Evolutionary conservation across 352 stramenopile genomes (phyloP), one percentile per base, ranked within the genome.

Genomic region (Aphanomyces stellatus): DNA sequence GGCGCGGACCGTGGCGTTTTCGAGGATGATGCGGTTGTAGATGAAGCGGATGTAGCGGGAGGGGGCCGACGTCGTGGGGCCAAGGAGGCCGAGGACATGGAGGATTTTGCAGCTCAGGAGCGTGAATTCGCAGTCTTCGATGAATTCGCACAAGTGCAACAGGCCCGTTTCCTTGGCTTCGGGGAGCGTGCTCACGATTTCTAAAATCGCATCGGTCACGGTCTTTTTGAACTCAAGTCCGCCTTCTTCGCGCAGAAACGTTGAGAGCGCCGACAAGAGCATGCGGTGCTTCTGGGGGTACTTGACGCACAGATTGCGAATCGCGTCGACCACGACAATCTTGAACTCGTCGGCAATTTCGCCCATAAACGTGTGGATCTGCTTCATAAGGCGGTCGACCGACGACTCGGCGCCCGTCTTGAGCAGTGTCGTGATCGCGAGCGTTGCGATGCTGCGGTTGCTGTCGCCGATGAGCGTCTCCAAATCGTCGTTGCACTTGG

Each of bases 271-370:
- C 70, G 97, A 96, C 1, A 99, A 81, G 53, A 99, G 81, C 37
- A 99, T 88, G 48, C 95, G 88, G 76, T 99, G 93, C 74, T 99
- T 99, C 57, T 96, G 80, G 6, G 97, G 96, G 75, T 99, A 99
- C 57, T 98, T 99, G 56, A 99, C 78, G 75, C 95, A 99, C 28
- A 99, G 73, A 63, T 98, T 96, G 61, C 98, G 96, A 51, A 99
- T 96, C 30, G 93, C 93, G 33, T 96, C 85, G 28, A 99, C 97
- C 25, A 99, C 92, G 1, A 99, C 96, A 64, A 99, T 98, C 85
- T 99, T 99, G 84, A 99, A 99, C 74, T 99, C 97, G 73, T 99
- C 97, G 0, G 95, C 94, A 63, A 99, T 99, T 73, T 99, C 97
- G 7, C 91, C 95, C 85, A 99, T 97, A 73, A 99, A 99, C 1